Conservation (phyloP, 108 stramenopile species). For the Bacterosira constricta region DNA sequence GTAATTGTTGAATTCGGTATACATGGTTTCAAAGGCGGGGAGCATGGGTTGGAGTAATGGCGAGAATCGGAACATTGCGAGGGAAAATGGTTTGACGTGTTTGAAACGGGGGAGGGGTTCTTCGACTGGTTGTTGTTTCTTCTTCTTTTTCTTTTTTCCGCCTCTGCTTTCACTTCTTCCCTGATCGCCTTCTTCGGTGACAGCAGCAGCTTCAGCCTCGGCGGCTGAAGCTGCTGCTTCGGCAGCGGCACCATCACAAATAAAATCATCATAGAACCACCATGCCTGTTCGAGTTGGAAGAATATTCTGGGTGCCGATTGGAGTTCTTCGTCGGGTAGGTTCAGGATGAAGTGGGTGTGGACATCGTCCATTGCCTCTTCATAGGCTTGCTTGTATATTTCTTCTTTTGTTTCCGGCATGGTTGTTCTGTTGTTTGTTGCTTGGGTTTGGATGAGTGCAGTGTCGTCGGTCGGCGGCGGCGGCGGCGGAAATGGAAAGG, state of each 20-base stretch:
- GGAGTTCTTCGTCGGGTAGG: constrained; percentile 77
- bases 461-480: neutral
- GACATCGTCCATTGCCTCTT: constrained; percentile 86
- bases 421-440: no score
- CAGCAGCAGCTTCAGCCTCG: no score
- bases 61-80: constrained; percentile 68
- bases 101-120: constrained; percentile 63
- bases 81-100: constrained; percentile 70
- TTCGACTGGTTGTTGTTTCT: neutral
- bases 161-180: neutral
- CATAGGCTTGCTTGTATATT: constrained; percentile 50
- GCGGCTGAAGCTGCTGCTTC: neutral
- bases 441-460: no score
- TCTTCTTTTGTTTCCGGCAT: no score
- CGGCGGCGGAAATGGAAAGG: neutral
- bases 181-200: neutral
- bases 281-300: constrained; percentile 93
- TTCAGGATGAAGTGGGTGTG: constrained; percentile 89
- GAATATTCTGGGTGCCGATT: constrained; percentile 77
- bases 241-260: constrained; percentile 56
- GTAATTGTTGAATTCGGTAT: constrained; percentile 73
- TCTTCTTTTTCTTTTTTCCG: neutral
- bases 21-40: constrained; percentile 64
- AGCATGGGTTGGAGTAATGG: constrained; percentile 58
- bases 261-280: constrained; percentile 92